Base-by-base conservation (phyloP, 257 asterid species). In the Gynochthodes officinalis region DNA sequence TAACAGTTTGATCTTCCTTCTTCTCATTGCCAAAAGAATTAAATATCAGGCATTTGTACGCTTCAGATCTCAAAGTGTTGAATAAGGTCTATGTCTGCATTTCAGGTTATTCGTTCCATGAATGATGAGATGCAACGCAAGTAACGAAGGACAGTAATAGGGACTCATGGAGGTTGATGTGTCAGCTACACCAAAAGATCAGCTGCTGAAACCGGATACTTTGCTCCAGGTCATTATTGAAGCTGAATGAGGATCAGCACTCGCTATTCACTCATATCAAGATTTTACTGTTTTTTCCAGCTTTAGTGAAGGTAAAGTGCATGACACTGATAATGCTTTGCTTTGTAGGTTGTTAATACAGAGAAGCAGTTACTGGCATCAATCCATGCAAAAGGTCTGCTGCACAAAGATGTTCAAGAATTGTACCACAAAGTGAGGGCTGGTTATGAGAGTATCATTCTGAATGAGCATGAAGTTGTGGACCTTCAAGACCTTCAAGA, bases 401-500 rank as follows among this genome's bases (percentile, higher is more conserved):
- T 87, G 58, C 87, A 87, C 35, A 76, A 79, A 21, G 89, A 87
- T 37, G 86, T 83, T 68, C 84, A 79, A 19, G 89, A 84, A 55
- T 76, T 88, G 52, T 91, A 88, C 86, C 90, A 60, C 46, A 75
- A 78, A 78, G 86, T 81, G 74, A 86, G 96, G 18, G 52, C 81
- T 50, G 85, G 67, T 54, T 91, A 85, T 70, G 93, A 88, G 88
- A 76, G 76, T 15, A 77, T 81, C 73, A 82, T 93, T 71, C 73
- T 91, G 85, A 80, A 59, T 67, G 84, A 77, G 76, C 75, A 72
- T 74, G 83, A 80, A 72, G 70, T 59, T 77, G 78, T 75, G 27
- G 92, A 86, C 80, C 86, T 76, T 76, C 97, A 89, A 76, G 92
- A 86, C 80, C 86, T 76, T 76, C 97, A 89, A 76, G 96, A 88